Evolutionary conservation across 352 stramenopile species (phyloP), one percentile per base, ranked within the genome.

Genomic region (Globisporangium nagaii): DNA sequence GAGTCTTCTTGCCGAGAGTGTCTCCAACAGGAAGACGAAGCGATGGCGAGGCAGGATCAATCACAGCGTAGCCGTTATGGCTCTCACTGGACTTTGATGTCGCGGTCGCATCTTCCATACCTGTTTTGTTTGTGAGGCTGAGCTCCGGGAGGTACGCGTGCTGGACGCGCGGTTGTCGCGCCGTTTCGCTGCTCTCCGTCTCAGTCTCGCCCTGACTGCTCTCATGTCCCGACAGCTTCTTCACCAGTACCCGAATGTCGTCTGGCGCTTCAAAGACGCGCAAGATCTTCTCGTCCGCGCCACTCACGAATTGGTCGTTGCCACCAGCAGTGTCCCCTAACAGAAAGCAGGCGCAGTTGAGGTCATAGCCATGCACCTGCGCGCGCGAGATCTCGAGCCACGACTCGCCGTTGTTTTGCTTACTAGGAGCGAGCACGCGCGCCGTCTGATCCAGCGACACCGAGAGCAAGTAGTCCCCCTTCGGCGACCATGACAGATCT

Each of bases 231-330:
- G 76, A 57, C 19, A 79, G 61, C 17, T 50, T 60, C 13, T 37
- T 15, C 11, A 73, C 66, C 2, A 82, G 63, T 4, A 50, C 27
- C 20, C 72, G 69, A 13, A 87, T 51, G 53, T 75, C 62, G 22
- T 84, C 60, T 7, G 79, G 79, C n/a, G 75, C 77, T 49, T 86
- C 70, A 36, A 90, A 88, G 2, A 88, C 71, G 3, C 82, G 78
- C n/a, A 93, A 48, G 56, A 93, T 88, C 58, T 93, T 92, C 48
- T 93, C 82, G 46, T 90, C 82, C 0, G 82, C 79, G n/a, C 82
- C 82, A 25, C 79, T 88, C 9, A 93, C 79, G 42, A 89, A 89
- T 10, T 71, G 62, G 13, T 83, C 68, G 20, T 81, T 69, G 34
- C 42, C 39, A 15, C 10, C 17, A 4, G 28, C 17, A 0, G n/a